phyloP scores from a whole-genome alignment of 192 early-diverging fungal genomes.

The Fimicolochytrium jonesii region DNA sequence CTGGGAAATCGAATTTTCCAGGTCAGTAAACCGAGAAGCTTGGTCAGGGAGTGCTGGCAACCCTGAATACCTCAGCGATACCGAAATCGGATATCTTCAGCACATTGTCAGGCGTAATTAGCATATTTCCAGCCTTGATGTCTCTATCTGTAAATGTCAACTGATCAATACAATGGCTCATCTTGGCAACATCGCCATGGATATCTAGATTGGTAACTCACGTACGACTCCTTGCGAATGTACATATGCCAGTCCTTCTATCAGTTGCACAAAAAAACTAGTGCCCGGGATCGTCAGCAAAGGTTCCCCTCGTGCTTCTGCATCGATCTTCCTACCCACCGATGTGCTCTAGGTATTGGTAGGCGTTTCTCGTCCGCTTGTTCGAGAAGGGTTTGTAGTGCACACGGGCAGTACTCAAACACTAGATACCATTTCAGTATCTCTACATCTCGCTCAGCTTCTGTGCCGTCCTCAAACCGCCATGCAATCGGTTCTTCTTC shows the following conservation, averaged over 20 bases:
- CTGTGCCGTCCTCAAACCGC: constrained; percentile 47
- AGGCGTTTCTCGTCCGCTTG: constrained; percentile 34
- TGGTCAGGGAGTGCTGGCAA: not conserved
- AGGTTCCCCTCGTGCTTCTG: too few relatives aligned
- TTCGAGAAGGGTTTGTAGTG: constrained; percentile 51
- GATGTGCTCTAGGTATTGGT: constrained; percentile 32
- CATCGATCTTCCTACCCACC: constrained; percentile 23
- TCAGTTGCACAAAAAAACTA: constrained; percentile 52
- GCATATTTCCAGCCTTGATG: constrained; percentile 54
- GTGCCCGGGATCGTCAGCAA: too few relatives aligned
- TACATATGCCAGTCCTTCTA: constrained; percentile 51
- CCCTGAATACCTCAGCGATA: constrained; percentile 41
- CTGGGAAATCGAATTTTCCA: constrained; percentile 22
- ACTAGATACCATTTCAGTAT: constrained; percentile 55
- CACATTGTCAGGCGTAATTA: constrained; percentile 50
- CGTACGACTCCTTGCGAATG: constrained; percentile 48
- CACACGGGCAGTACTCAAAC: constrained; percentile 57
- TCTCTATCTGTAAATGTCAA: constrained; percentile 54
- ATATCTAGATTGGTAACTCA: constrained; percentile 18
- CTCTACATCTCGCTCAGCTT: constrained; percentile 30
- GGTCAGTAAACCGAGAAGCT: not conserved
- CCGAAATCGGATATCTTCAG: constrained; percentile 59
- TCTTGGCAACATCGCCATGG: too few relatives aligned
- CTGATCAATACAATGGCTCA: too few relatives aligned
- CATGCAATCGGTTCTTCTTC: constrained; percentile 55